Base-by-base conservation (phyloP, 495 filamentous ascomycete genomes). In the Patellaria atrata region DNA sequence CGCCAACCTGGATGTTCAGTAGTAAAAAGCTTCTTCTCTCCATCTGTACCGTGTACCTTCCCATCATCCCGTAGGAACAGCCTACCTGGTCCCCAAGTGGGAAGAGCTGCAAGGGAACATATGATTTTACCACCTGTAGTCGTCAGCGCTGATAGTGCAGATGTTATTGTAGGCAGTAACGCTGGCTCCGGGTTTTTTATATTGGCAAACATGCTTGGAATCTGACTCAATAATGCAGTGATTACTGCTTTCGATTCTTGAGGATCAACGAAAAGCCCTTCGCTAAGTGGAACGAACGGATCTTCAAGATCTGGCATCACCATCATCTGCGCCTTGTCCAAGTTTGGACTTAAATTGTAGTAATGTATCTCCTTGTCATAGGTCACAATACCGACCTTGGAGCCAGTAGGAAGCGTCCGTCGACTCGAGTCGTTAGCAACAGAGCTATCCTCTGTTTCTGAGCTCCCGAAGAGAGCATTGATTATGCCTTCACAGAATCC, bases 251-350 rank as follows among this genome's bases (percentile, higher is more conserved):
- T 85, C 16, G 85, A 89, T 54, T 93, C 81, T 48, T 92, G 80
- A 7, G 91, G 86, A 54, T 99, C 89, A 3, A 94, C 87, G 56
- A 99, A 94, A 3, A 96, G 63, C 7, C 86, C 86, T 30, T 93
- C 79, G 43, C 79, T 82, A 11, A 96, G 62, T 27, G 91, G 89
- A 5, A 94, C 77, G 53, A 99, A 99, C 0, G 89, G 87, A 44
- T 99, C 89, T 44, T 99, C 84, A 36, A 99, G 70, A 52, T 99
- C 89, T 7, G 89, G 81, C 84, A 96, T 93, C 12, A 96, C 85
- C 64, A 96, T 73, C 87, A 96, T 94, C 50, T 99, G 89, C 4
- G 89, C 82, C 60, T 83, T 74, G 30, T 92, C 81, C 18, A 94
- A 60, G 19, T 71, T 61, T 13, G 82, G 73, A 50, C 75, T 82